Percentiles rank a stretch among this genome's conserved stretches.
phyloP scores from a whole-genome alignment of 1,284 basidiomycete genomes.

The Anthracocystis panici-leucophaei region DNA sequence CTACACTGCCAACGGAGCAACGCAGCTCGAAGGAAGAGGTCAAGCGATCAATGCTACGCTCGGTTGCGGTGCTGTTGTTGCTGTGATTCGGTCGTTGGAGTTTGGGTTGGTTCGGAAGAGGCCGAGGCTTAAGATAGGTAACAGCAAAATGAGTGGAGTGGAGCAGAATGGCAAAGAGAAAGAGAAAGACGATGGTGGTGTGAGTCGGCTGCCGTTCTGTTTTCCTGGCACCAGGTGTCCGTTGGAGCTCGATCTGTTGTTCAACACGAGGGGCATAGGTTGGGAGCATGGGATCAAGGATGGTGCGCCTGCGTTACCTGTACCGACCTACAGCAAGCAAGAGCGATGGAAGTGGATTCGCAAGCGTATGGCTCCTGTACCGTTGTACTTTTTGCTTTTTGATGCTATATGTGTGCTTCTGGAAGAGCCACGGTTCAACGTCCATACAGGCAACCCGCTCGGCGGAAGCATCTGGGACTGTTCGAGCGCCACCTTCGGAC shows the following conservation, averaged over 20 bases:
- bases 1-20: slow-evolving; percentile 12
- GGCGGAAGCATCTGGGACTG: slow-evolving; percentile 36
- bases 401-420: slow-evolving; percentile 27
- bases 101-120: slow-evolving; percentile 18
- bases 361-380: not conserved
- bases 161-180: not conserved
- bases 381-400: slow-evolving; percentile 16
- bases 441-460: not conserved
- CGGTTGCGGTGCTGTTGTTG: slow-evolving; percentile 18
- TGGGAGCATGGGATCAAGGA: slow-evolving; percentile 48
- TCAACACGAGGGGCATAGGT: slow-evolving; percentile 43
- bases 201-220: slow-evolving; percentile 21
- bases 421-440: slow-evolving; percentile 31
- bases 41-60: slow-evolving; percentile 33
- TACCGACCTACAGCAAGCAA: slow-evolving; percentile 2
- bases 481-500: slow-evolving; percentile 20
- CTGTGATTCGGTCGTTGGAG: slow-evolving; percentile 13
- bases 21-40: slow-evolving; percentile 27
- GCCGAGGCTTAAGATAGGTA: slow-evolving; percentile 22
- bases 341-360: slow-evolving; percentile 23
- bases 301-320: slow-evolving; percentile 24
- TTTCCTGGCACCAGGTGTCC: slow-evolving; percentile 38
- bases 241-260: slow-evolving; percentile 41
- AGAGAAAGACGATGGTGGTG: not conserved
- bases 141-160: not conserved